Conservation (phyloP, 768 basidiomycete species). For the Russula sp. region DNA sequence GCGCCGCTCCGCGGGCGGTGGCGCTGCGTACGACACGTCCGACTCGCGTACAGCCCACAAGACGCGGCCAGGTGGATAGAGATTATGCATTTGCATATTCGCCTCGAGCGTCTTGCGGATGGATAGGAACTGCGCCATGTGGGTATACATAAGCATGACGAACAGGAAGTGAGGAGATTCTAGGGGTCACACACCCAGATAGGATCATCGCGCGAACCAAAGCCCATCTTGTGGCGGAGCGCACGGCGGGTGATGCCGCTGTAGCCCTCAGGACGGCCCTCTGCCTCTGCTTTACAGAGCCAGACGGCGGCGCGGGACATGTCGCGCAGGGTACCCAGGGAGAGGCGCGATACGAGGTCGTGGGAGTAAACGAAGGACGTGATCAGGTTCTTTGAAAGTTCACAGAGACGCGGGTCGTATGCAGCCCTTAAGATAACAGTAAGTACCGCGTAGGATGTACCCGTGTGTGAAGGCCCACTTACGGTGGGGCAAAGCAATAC, state of each 20-base stretch:
- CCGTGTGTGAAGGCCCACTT: slow-evolving; percentile 28
- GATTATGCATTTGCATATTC: slow-evolving; percentile 65
- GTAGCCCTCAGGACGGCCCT: slow-evolving; percentile 36
- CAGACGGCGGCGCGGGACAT: slow-evolving; percentile 68
- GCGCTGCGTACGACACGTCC: slow-evolving; percentile 56
- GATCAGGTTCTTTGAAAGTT: slow-evolving; percentile 56
- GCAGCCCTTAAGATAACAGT: slow-evolving; percentile 43
- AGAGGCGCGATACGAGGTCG: slow-evolving; percentile 74
- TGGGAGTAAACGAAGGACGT: slow-evolving; percentile 78
- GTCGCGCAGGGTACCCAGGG: slow-evolving; percentile 71
- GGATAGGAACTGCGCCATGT: slow-evolving; percentile 54
- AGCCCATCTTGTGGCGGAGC: slow-evolving; percentile 57
- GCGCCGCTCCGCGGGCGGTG: slow-evolving; percentile 26
- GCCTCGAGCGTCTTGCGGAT: slow-evolving; percentile 81
- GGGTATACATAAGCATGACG: background rate
- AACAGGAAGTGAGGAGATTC: background rate
- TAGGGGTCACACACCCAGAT: slow-evolving; percentile 8
- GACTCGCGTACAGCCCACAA: slow-evolving; percentile 74
- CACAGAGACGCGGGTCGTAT: slow-evolving; percentile 52
- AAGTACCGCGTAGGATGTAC: background rate
- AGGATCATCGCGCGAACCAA: slow-evolving; percentile 48
- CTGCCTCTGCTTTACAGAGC: slow-evolving; percentile 66
- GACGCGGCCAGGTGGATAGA: slow-evolving; percentile 73
- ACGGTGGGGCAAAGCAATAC: slow-evolving; percentile 80
- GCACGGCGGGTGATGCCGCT: slow-evolving; percentile 41